Evolutionary conservation across 495 filamentous ascomycete species (phyloP).

Genomic region (Viridothelium virens): DNA sequence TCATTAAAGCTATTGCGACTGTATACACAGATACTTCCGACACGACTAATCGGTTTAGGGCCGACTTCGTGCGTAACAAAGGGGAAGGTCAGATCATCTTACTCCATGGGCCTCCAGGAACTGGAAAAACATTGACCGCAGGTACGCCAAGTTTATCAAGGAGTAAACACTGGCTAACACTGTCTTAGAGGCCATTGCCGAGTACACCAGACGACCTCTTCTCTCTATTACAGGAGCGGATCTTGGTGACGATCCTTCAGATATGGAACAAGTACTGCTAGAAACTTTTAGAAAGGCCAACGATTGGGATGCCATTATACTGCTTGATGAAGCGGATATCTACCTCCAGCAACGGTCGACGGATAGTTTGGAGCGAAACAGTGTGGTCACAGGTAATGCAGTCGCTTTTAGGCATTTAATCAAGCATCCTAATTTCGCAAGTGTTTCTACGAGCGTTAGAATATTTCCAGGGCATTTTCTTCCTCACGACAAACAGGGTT

Average conservation of each 20-base stretch:
- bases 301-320: background rate
- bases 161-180: too few species aligned
- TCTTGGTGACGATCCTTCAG: background rate
- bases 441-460: slow-evolving; percentile 51
- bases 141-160: too few species aligned
- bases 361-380: background rate
- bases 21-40: background rate
- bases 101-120: background rate
- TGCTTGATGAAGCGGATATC: background rate
- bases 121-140: background rate
- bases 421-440: slow-evolving; percentile 9
- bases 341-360: background rate
- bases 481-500: slow-evolving; percentile 52
- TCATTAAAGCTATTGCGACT: background rate
- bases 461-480: slow-evolving; percentile 50
- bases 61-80: background rate
- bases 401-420: background rate
- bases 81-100: background rate
- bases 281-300: background rate
- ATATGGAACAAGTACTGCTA: background rate
- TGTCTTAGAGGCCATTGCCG: background rate
- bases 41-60: background rate
- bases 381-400: background rate
- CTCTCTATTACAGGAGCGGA: background rate
- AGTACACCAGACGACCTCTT: background rate